phyloP scores from a whole-genome alignment of 345 rosid species.

The Heritiera littoralis region DNA sequence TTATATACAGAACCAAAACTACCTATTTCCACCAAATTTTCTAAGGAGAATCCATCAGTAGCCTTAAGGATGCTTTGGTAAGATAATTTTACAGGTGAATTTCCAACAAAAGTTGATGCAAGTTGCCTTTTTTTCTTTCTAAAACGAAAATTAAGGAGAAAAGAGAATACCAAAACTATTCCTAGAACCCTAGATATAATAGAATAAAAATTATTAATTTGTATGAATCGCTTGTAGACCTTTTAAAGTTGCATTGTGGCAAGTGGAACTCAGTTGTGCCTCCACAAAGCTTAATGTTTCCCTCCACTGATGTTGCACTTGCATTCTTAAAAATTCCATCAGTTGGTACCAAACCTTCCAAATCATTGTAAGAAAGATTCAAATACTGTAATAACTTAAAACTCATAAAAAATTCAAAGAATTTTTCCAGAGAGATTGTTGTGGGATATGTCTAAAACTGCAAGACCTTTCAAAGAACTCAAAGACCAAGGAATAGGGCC shows the following conservation, averaged over 20 bases:
- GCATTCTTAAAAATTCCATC: neutral
- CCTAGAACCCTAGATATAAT: neutral
- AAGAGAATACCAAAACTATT: neutral
- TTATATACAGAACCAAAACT: neutral
- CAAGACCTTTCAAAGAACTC: conserved; percentile 29
- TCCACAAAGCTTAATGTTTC: conserved; percentile 18
- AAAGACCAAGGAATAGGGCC: conserved; percentile 2
- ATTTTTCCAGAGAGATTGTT: conserved; percentile 34
- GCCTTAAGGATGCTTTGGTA: neutral
- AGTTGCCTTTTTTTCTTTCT: neutral
- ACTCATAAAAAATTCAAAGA: conserved; percentile 14
- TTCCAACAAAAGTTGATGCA: neutral
- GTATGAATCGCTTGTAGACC: neutral
- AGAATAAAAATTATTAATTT: neutral
- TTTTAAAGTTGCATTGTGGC: neutral
- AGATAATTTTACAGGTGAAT: neutral
- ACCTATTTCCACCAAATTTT: neutral
- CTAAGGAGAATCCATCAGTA: neutral
- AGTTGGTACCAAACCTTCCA: conserved; percentile 33
- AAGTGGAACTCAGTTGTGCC: neutral
- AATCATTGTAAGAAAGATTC: conserved; percentile 38
- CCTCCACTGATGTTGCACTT: neutral
- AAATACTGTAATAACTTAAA: neutral
- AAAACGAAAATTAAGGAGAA: neutral
- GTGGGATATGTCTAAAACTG: neutral